Percentiles rank a stretch among this genome's conserved stretches.
These are phyloP conservation scores for Scenedesmus sp. DNA, from an alignment of 163 green algal species.

Conservation along the genomic window DNA sequence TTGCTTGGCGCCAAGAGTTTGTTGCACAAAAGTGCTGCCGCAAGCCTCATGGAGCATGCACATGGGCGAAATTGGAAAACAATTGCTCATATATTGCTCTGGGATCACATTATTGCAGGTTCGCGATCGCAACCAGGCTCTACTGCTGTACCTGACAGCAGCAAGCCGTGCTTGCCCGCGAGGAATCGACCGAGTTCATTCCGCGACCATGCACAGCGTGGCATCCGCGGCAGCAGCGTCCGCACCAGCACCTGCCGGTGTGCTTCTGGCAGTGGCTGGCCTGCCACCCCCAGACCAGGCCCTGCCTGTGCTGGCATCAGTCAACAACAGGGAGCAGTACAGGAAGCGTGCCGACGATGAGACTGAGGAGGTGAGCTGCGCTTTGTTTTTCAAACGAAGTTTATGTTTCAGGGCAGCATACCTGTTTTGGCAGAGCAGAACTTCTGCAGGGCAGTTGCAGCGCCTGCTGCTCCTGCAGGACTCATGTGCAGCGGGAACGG, in stretches of 20 bases:
- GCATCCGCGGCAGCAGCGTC: neutral
- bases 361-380: constrained; percentile 25
- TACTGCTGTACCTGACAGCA: neutral
- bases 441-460: neutral
- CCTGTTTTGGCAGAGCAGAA: neutral
- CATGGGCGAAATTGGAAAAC: neutral
- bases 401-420: too few species aligned
- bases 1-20: neutral
- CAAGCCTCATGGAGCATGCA: neutral
- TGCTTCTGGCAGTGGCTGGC: neutral
- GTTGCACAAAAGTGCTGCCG: neutral
- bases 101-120: neutral
- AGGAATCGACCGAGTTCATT: neutral
- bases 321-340: constrained; percentile 31
- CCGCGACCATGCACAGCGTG: neutral
- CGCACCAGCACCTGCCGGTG: neutral
- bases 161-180: neutral
- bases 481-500: neutral
- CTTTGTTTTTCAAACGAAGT: neutral
- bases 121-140: neutral
- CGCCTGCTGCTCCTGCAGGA: neutral
- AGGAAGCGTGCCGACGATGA: neutral
- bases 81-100: neutral
- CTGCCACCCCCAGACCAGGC: constrained; percentile 2
- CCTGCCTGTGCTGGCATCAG: constrained; percentile 28